Evolutionary conservation across 2,329 filamentous ascomycete species (phyloP).

Genomic region (Pyricularia pennisetigena): DNA sequence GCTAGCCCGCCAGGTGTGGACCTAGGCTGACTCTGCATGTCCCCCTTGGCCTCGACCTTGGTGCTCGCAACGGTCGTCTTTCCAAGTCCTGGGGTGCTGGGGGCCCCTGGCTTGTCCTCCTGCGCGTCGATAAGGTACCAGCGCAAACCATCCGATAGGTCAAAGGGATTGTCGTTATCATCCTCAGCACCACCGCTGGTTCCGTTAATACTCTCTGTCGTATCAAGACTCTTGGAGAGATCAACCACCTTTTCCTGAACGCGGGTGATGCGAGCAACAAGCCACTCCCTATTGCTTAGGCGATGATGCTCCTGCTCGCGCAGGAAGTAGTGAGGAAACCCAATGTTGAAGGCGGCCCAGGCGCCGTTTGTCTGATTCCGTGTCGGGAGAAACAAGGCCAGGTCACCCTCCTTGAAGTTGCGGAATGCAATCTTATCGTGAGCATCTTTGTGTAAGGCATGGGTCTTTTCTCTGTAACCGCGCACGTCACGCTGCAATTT

Average conservation of each 20-base stretch:
- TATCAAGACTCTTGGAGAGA: slow-evolving; percentile 64
- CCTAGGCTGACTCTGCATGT: slow-evolving; percentile 43
- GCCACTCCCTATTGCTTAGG: slow-evolving; percentile 79
- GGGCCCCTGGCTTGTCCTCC: slow-evolving; percentile 86
- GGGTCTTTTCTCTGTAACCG: slow-evolving; percentile 78
- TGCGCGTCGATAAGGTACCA: slow-evolving; percentile 94
- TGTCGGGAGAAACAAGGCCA: slow-evolving; percentile 89
- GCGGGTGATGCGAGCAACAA: slow-evolving; percentile 86
- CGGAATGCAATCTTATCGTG: slow-evolving; percentile 95
- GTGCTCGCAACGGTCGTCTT: slow-evolving; percentile 88
- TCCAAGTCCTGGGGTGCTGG: slow-evolving; percentile 82
- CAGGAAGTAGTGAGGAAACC: slow-evolving; percentile 93
- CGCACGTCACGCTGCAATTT: slow-evolving; percentile 89
- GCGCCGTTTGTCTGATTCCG: slow-evolving; percentile 88
- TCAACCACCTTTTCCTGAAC: slow-evolving; percentile 92
- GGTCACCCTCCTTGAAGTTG: slow-evolving; percentile 91
- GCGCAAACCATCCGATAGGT: slow-evolving; percentile 83
- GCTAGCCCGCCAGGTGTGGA: slow-evolving; percentile 27
- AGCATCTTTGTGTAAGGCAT: slow-evolving; percentile 69
- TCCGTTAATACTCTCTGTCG: slow-evolving; percentile 41
- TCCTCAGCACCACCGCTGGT: slow-evolving; percentile 34
- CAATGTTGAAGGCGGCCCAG: slow-evolving; percentile 98
- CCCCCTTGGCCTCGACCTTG: slow-evolving; percentile 77
- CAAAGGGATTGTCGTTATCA: slow-evolving; percentile 94
- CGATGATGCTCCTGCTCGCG: slow-evolving; percentile 86